Conservation (phyloP, 192 early-diverging fungal species). For the Gorgonomyces haynaldii region DNA sequence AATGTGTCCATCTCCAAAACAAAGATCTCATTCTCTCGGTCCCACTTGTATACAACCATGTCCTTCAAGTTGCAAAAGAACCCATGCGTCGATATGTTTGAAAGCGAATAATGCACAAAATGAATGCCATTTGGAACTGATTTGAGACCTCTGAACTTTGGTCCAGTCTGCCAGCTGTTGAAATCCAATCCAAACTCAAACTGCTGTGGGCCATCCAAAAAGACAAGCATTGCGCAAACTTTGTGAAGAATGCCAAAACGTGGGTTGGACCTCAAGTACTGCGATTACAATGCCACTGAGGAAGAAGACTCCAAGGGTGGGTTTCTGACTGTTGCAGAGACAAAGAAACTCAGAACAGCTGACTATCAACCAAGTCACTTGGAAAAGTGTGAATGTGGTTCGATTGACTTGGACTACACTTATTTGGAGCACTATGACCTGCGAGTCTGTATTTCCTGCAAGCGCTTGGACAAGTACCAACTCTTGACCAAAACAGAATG, state of each 20-base stretch:
- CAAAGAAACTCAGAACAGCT: constrained; percentile 15
- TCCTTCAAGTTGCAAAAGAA: constrained; percentile 65
- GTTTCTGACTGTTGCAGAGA: constrained; percentile 58
- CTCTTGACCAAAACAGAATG: constrained; percentile 95
- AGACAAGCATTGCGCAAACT: constrained; percentile 23
- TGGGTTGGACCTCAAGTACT: constrained; percentile 9
- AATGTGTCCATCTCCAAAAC: constrained; percentile 41
- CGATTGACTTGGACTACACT: constrained; percentile 69
- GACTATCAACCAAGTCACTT: constrained; percentile 11
- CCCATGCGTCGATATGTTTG: constrained; percentile 52
- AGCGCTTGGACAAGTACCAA: constrained; percentile 75
- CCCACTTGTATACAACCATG: constrained; percentile 76
- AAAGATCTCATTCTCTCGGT: constrained; percentile 60
- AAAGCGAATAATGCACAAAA: constrained; percentile 72
- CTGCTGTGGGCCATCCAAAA: constrained; percentile 65
- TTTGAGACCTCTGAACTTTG: constrained; percentile 83
- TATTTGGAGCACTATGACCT: constrained; percentile 63
- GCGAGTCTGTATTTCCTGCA: constrained; percentile 65
- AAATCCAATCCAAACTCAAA: constrained; percentile 86
- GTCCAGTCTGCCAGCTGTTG: constrained; percentile 82
- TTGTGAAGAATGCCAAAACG: no score
- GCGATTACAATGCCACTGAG: constrained; percentile 79
- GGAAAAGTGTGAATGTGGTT: constrained; percentile 67
- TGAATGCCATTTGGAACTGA: constrained; percentile 90
- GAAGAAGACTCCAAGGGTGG: constrained; percentile 83